Evolutionary conservation across 2,329 filamentous ascomycete species (phyloP), one percentile per base, ranked within the genome.

Genomic region (Aureobasidium sp.): DNA sequence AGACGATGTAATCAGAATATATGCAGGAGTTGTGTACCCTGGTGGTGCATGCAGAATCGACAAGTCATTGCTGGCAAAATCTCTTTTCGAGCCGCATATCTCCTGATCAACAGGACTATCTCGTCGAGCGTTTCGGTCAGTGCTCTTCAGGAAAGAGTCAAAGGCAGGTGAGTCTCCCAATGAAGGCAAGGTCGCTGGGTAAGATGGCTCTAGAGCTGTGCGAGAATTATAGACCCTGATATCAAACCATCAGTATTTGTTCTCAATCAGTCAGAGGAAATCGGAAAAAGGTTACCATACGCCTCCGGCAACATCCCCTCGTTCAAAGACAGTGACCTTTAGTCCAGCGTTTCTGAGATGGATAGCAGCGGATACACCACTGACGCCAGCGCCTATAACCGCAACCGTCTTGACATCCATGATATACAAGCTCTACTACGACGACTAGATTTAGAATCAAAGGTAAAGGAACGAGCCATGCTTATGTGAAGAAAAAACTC

Each of bases 251-350:
- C n/a, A 64, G 55, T 31, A 36, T 31, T 33, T 11, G 58, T 40
- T 23, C 10, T 36, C 33, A 13, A 36, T 7, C 13, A 8, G 33
- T 13, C 7, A 36, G 33, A 36, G 7, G 10, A 13, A 27, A 25
- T 1, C 8, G 11, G 61, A 29, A 27, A 29, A 8, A 20, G 70
- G 79, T 58, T 76, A 87, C 87, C 87, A 89, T 33, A 87, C 81
- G 18, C 87, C 87, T 2, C 87, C 87, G n/a, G 82, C 79, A 20
- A 77, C 80, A 62, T 77, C 77, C 6, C 80, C 83, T 63, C 87
- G 78, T 68, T 90, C 87, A 68, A 85, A 88, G 0, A 89, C 81
- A 0, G 80, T 84, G 1, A 88, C 84, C 11, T 87, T 78, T 6
- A 85, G 64, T 1, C 82, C 83, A 10, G 76, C 75, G 53, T 74